phyloP scores from a whole-genome alignment of 176 grass and related monocot species.

The Microstegium vimineum region DNA sequence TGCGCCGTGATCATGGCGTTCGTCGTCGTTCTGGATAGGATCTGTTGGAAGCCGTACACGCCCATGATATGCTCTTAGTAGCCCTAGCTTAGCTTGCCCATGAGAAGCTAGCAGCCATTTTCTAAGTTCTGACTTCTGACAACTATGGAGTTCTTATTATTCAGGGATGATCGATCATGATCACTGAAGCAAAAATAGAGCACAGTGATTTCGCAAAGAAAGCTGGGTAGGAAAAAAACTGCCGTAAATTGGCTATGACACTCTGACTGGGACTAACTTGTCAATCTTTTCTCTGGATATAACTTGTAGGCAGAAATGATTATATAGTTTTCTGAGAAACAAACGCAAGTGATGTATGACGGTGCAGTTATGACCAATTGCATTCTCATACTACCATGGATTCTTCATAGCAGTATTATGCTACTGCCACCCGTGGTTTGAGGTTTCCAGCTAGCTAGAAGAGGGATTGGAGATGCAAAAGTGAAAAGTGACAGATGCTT shows the following conservation, averaged over 20 bases:
- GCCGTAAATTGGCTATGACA: not conserved
- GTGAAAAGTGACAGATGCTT: conserved; percentile 6
- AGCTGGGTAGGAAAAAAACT: not conserved
- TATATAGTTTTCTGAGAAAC: not conserved
- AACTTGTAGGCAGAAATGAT: not conserved
- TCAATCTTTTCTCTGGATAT: too few relatives aligned
- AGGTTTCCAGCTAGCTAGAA: not conserved
- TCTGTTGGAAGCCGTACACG: conserved; percentile 48
- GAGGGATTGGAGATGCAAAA: not conserved
- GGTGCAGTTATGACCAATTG: not conserved
- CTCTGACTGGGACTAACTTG: not conserved
- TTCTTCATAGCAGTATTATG: not conserved
- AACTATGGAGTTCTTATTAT: not conserved
- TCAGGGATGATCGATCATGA: not conserved
- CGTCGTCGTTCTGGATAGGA: conserved; percentile 76
- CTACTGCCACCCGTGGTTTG: not conserved
- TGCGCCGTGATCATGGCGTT: conserved; percentile 67
- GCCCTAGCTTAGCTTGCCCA: not conserved
- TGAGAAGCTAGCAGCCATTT: not conserved
- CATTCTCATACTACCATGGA: not conserved
- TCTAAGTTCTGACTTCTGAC: not conserved
- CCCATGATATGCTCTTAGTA: conserved; percentile 58
- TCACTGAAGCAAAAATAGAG: not conserved
- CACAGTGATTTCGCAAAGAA: not conserved
- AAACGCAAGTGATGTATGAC: not conserved